Conservation (phyloP, 2,329 filamentous ascomycete genomes). For the Fusarium pseudograminearum region DNA sequence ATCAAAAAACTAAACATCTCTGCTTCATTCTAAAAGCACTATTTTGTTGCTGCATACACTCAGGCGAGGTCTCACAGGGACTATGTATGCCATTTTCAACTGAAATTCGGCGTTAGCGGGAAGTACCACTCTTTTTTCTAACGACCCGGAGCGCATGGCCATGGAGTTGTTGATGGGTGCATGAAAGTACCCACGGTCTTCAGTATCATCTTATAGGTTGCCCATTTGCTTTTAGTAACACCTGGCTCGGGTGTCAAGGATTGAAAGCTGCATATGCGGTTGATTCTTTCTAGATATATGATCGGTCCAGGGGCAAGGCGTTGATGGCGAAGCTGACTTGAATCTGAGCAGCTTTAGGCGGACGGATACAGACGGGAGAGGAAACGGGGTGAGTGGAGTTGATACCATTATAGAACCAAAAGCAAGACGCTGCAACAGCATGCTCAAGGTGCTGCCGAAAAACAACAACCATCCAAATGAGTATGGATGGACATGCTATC, state of each 20-base stretch:
- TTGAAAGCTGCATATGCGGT: background rate
- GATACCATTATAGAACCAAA: constrained; percentile 33
- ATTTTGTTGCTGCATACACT: constrained; percentile 17
- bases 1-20: constrained; percentile 45
- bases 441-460: background rate
- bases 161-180: constrained; percentile 26
- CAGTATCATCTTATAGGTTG: constrained; percentile 3
- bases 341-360: constrained; percentile 10
- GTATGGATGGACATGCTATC: background rate
- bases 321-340: constrained; percentile 20
- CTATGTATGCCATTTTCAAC: constrained; percentile 14
- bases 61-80: constrained; percentile 1
- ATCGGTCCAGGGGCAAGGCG: constrained; percentile 12
- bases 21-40: constrained; percentile 15
- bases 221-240: background rate
- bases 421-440: constrained; percentile 4
- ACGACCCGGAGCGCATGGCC: constrained; percentile 3
- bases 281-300: constrained; percentile 11
- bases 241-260: background rate
- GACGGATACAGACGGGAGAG: background rate
- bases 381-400: background rate
- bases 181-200: constrained; percentile 5
- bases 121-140: constrained; percentile 1
- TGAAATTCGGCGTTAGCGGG: constrained; percentile 8
- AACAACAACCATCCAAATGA: background rate